Conservation (phyloP, 2,329 filamentous ascomycete genomes). For the Penicillium sp. region DNA sequence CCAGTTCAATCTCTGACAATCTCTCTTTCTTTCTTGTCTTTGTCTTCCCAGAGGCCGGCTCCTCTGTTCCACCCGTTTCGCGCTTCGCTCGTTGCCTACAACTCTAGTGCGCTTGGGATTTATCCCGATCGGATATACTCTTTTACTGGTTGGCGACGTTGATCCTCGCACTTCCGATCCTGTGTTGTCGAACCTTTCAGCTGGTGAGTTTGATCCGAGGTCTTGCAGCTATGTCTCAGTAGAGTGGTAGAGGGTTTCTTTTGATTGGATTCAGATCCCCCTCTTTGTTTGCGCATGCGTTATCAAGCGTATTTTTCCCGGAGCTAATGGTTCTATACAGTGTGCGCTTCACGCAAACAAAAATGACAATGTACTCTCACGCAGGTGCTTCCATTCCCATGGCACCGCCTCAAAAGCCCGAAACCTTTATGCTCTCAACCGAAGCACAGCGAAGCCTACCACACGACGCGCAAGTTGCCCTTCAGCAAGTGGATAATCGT, state of each 20-base stretch:
- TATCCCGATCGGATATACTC: conserved; percentile 13
- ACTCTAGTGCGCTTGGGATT: neutral
- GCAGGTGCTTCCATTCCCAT: conserved; percentile 79
- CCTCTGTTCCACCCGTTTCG: conserved; percentile 26
- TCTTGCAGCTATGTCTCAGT: conserved; percentile 20
- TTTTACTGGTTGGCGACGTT: conserved; percentile 6
- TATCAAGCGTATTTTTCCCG: conserved; percentile 20
- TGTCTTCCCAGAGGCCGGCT: conserved; percentile 36
- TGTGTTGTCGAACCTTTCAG: conserved; percentile 9
- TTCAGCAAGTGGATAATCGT: conserved; percentile 98
- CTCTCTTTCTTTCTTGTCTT: conserved; percentile 32
- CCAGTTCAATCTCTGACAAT: conserved; percentile 32
- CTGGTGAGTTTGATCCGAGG: conserved; percentile 17
- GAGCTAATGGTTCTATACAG: conserved; percentile 22
- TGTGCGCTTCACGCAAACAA: conserved; percentile 11
- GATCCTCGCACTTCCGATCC: conserved; percentile 10
- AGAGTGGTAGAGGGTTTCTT: conserved; percentile 8
- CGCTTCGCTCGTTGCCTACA: neutral
- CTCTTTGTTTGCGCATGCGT: conserved; percentile 22
- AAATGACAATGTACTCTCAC: conserved; percentile 69
- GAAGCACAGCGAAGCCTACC: conserved; percentile 96
- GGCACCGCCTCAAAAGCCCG: conserved; percentile 91
- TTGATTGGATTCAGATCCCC: neutral
- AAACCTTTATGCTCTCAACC: conserved; percentile 97
- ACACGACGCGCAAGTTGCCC: conserved; percentile 91